These are phyloP conservation scores for Exidia glandulosa DNA, from an alignment of 768 basidiomycete genomes.

Conservation along the genomic window DNA sequence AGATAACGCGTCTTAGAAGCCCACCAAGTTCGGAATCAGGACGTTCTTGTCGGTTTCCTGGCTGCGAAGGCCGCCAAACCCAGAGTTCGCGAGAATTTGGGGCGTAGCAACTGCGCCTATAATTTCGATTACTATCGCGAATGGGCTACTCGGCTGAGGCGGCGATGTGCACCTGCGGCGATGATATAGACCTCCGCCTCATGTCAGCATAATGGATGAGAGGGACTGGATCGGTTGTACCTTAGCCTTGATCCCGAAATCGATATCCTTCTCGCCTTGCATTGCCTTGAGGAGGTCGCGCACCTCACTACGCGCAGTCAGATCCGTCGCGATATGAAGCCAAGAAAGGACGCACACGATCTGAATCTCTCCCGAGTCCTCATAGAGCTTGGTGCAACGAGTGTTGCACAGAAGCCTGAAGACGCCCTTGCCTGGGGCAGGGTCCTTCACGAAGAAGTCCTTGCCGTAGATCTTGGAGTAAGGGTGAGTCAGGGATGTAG, in stretches of 20 bases:
- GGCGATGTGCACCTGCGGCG: constrained; percentile 11
- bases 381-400: constrained; percentile 6
- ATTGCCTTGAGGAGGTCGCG: background rate
- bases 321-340: too few relatives aligned
- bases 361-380: background rate
- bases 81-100: constrained; percentile 12
- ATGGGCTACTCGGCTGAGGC: too few relatives aligned
- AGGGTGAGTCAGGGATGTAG: background rate
- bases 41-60: background rate
- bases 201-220: too few relatives aligned
- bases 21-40: constrained; percentile 9
- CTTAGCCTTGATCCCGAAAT: background rate
- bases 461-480: constrained; percentile 5
- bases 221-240: background rate
- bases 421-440: background rate
- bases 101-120: background rate
- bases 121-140: constrained; percentile 9
- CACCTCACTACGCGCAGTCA: background rate
- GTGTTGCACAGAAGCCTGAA: constrained; percentile 12
- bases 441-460: constrained; percentile 2
- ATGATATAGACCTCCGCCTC: constrained; percentile 10
- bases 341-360: background rate
- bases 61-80: background rate
- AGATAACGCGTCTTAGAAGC: background rate
- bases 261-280: background rate